phyloP scores from a whole-genome alignment of 2,329 filamentous ascomycete species.

The Trichoderma simmonsii region DNA sequence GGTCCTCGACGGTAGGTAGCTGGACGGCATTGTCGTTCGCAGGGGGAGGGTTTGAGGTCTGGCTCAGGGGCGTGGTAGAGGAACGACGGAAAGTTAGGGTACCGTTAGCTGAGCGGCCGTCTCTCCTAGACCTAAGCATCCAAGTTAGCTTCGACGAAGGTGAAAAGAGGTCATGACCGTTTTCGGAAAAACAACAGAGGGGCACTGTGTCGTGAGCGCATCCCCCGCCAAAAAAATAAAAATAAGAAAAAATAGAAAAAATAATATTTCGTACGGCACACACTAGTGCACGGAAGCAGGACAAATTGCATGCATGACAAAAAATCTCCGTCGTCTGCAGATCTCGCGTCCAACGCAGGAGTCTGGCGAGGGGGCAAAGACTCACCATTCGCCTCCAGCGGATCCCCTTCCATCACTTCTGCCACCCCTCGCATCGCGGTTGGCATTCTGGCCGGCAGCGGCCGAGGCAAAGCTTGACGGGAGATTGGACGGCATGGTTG shows the following conservation, averaged over 20 bases:
- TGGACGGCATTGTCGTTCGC: conserved; percentile 40
- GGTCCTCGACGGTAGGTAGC: conserved; percentile 36
- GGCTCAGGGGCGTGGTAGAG: conserved; percentile 54
- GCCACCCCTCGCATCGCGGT: conserved; percentile 56
- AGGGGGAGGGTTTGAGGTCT: conserved; percentile 38
- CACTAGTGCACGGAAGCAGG: not conserved
- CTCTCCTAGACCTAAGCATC: conserved; percentile 52
- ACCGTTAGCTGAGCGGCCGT: conserved; percentile 57
- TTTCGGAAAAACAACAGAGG: conserved; percentile 3
- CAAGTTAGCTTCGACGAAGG: conserved; percentile 18
- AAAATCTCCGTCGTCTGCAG: conserved; percentile 18
- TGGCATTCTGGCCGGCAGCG: conserved; percentile 70
- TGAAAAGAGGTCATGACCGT: not conserved
- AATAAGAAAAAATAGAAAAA: not conserved
- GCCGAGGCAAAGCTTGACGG: conserved; percentile 82
- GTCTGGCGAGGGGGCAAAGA: conserved; percentile 26
- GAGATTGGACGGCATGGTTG: conserved; percentile 67
- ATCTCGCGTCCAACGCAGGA: not conserved
- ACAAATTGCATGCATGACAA: conserved; percentile 22
- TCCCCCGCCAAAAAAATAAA: conserved; percentile 7
- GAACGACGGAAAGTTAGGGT: conserved; percentile 63
- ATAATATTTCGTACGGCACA: not conserved
- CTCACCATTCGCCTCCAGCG: conserved; percentile 71
- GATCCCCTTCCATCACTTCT: conserved; percentile 55
- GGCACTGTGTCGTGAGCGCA: not conserved